phyloP scores from a whole-genome alignment of 257 asterid genomes.

The Penstemon barbatus region DNA sequence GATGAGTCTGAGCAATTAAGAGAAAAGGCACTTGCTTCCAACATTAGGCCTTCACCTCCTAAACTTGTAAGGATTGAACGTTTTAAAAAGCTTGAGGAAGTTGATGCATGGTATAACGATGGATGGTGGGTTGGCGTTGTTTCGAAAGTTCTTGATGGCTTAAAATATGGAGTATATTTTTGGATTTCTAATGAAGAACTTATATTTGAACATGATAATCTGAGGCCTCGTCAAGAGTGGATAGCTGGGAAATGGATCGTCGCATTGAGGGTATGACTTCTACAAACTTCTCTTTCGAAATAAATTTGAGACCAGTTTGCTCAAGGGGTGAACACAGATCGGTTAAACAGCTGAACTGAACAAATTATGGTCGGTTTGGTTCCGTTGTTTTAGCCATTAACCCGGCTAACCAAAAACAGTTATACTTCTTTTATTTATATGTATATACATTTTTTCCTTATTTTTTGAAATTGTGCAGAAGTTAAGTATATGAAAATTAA shows the following conservation, averaged over 20 bases:
- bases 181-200: conserved; percentile 54
- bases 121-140: conserved; percentile 84
- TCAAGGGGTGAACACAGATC: too few relatives aligned
- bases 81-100: conserved; percentile 54
- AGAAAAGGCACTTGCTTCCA: conserved; percentile 41
- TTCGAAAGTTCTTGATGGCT: conserved; percentile 45
- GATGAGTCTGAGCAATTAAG: conserved; percentile 44
- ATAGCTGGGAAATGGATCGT: conserved; percentile 57
- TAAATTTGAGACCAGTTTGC: background rate
- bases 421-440: too few relatives aligned
- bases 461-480: too few relatives aligned
- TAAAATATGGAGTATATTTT: conserved; percentile 52
- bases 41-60: conserved; percentile 65
- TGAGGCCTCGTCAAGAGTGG: conserved; percentile 78
- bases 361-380: background rate
- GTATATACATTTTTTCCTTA: too few relatives aligned
- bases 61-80: conserved; percentile 30
- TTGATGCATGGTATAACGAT: conserved; percentile 69
- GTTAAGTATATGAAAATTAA: too few relatives aligned
- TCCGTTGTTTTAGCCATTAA: background rate
- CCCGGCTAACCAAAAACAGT: too few relatives aligned
- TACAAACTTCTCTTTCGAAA: background rate
- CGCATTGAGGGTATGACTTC: conserved; percentile 41
- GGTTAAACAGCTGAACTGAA: too few relatives aligned
- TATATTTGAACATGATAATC: conserved; percentile 35